Evolutionary conservation across 2,329 filamentous ascomycete species (phyloP), one percentile per base, ranked within the genome.

Genomic region (Penicillium sp.): DNA sequence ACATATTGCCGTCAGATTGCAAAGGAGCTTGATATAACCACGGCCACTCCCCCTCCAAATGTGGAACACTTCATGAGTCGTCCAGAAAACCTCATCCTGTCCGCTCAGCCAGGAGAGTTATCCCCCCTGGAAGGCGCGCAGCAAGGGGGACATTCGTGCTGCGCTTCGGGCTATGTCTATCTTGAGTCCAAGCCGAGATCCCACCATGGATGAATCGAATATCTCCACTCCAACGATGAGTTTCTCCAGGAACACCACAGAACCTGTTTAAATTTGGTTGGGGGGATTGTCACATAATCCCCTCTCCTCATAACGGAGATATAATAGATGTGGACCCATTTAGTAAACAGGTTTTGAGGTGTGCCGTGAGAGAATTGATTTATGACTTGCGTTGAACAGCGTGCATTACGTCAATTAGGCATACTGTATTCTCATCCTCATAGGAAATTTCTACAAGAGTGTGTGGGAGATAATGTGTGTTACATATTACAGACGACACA

Each of bases 1-100:
- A 78, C 81, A 14, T 96, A 87, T 79, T 95, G 90, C 76, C 82
- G 87, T 37, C 88, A 92, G 68, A 81, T 95, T 43, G 84, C 88
- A 22, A 74, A 82, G 31, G 91, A 96, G 65, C 80, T 95, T 64
- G 89, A 93, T 68, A 85, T 89, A 56, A 86, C 93, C 64, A 86
- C 87, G 22, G 82, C 85, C 54, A 78, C 76, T 11, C 81, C 82
- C 1, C 75, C 82, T 35, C 84, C 84, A 2, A 76, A 75, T 37
- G 74, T 78, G 45, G 70, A 76, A 4, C 76, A 85, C 21, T 88
- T 86, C 61, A 65, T 63, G 63, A 51, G 31, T 8, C 70, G 72
- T 24, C 67, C 69, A 16, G 72, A 75, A 8, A 75, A 75, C 57
- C 63, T 74, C 14, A 72, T 76, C 16, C 57, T 76, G 11, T 75